phyloP scores from a whole-genome alignment of 164 flowering plant species.

The Stephania yunnanensis region DNA sequence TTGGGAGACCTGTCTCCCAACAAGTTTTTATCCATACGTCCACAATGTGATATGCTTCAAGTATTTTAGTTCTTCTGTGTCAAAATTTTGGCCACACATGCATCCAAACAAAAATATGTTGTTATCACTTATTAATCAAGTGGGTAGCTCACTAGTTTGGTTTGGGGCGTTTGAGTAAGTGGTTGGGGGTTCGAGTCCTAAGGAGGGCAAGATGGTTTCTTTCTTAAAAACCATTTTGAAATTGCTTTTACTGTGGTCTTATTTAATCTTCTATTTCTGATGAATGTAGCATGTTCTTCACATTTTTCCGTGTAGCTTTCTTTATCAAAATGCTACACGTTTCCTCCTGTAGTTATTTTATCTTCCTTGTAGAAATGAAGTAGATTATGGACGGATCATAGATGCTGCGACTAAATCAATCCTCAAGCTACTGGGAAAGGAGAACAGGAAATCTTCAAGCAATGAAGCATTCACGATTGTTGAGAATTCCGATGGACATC shows the following conservation, averaged over 20 bases:
- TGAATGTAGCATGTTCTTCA: not conserved
- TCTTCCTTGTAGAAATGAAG: constrained; percentile 24
- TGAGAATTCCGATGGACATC: constrained; percentile 8
- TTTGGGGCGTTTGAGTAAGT: too few relatives aligned
- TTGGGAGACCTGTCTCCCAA: too few relatives aligned
- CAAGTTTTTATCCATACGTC: too few relatives aligned
- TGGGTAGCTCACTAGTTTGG: too few relatives aligned
- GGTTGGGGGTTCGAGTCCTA: too few relatives aligned
- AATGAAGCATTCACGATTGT: constrained; percentile 14
- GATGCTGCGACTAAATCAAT: constrained; percentile 36
- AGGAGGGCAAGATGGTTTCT: too few relatives aligned
- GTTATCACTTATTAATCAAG: too few relatives aligned
- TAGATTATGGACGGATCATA: constrained; percentile 31
- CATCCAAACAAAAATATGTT: too few relatives aligned
- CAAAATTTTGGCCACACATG: too few relatives aligned
- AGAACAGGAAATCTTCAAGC: constrained; percentile 11
- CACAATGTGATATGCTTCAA: not conserved
- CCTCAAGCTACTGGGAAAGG: constrained; percentile 34
- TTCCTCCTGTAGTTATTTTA: not conserved
- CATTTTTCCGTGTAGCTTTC: not conserved
- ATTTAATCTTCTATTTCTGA: not conserved
- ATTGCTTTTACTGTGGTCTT: not conserved
- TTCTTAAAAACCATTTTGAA: not conserved
- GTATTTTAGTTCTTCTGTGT: not conserved
- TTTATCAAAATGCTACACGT: not conserved